Evolutionary conservation across 345 rosid species (phyloP).

Genomic region (Populus deltoides): DNA sequence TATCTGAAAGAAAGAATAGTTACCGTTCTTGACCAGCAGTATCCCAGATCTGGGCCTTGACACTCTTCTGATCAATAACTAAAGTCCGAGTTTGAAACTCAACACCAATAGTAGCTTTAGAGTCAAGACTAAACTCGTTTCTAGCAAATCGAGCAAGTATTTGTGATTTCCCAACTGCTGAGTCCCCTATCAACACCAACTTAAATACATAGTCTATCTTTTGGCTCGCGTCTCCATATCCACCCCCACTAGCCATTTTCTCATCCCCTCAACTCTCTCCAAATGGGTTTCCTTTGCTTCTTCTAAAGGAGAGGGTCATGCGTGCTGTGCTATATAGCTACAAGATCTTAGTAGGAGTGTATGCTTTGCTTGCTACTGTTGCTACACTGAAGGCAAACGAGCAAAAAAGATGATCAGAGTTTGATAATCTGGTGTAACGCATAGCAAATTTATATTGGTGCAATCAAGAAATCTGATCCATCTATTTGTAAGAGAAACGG

Average conservation of each 20-base stretch:
- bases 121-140: slow-evolving; percentile 45
- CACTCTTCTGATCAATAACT: slow-evolving; percentile 38
- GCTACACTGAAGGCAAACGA: neutral
- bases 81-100: slow-evolving; percentile 39
- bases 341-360: neutral
- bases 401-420: neutral
- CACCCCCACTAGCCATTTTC: slow-evolving; percentile 26
- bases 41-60: slow-evolving; percentile 47
- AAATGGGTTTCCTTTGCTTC: neutral
- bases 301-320: neutral
- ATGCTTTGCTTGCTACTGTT: neutral
- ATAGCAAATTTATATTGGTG: neutral
- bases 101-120: slow-evolving; percentile 49
- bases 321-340: neutral
- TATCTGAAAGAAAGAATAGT: neutral
- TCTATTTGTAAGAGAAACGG: too few relatives aligned
- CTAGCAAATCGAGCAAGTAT: slow-evolving; percentile 44
- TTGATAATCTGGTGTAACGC: neutral
- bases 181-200: slow-evolving; percentile 46
- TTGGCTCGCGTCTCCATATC: slow-evolving; percentile 36
- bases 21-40: slow-evolving; percentile 45
- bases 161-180: slow-evolving; percentile 42
- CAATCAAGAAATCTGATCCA: neutral
- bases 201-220: slow-evolving; percentile 51
- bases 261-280: neutral